These are phyloP conservation scores for Cucurbita maxima DNA, from an alignment of 306 rosid species.

Conservation along the genomic window DNA sequence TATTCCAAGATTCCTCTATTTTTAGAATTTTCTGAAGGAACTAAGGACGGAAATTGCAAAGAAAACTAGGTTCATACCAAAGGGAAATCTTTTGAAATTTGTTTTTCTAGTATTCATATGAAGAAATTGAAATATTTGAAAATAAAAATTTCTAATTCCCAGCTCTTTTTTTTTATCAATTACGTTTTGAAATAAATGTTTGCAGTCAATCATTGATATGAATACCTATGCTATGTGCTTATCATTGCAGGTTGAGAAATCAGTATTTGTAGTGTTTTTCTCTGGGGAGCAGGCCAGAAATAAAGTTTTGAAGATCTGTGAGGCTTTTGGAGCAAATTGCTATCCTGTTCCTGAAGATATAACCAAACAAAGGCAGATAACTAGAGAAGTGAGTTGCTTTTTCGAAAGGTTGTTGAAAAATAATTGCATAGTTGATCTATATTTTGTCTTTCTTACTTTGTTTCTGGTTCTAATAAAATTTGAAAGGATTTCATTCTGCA, in stretches of 20 bases:
- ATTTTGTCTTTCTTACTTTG: slow-evolving; percentile 10
- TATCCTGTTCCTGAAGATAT: slow-evolving; percentile 96
- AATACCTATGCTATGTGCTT: not conserved
- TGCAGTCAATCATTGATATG: not conserved
- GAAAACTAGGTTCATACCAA: not conserved
- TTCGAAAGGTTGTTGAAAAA: not conserved
- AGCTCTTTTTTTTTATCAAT: not conserved
- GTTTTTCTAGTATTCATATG: not conserved
- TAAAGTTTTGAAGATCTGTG: slow-evolving; percentile 89
- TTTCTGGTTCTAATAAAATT: not conserved
- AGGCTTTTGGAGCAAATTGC: slow-evolving; percentile 94
- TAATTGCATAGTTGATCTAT: slow-evolving; percentile 10
- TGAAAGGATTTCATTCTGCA: not conserved
- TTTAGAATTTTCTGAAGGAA: not conserved
- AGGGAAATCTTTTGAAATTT: not conserved
- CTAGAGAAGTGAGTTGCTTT: slow-evolving; percentile 65
- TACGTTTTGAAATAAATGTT: not conserved
- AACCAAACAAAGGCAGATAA: slow-evolving; percentile 79
- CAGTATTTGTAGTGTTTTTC: slow-evolving; percentile 89
- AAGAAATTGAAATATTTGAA: not conserved
- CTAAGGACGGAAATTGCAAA: not conserved
- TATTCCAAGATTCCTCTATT: not conserved
- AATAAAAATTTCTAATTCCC: not conserved
- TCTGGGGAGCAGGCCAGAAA: slow-evolving; percentile 93
- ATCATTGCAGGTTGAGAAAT: slow-evolving; percentile 72